A percentile compares a stretch with the other conserved stretches of the same genome.
phyloP scores from a whole-genome alignment of 208 protist species.

The Ichthyophonus hoferi region DNA sequence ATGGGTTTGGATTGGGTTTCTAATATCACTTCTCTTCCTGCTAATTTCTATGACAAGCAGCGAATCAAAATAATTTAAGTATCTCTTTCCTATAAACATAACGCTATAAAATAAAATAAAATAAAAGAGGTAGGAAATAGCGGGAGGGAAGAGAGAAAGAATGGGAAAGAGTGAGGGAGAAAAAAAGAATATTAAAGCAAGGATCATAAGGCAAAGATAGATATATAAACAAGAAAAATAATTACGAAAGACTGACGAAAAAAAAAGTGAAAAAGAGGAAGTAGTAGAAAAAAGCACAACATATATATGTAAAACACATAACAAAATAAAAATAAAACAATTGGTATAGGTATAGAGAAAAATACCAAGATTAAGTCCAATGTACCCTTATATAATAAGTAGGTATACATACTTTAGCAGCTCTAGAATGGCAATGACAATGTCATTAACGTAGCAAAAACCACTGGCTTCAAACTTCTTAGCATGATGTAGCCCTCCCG shows the following conservation, averaged over 20 bases:
- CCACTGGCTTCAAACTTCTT: constrained; percentile 81
- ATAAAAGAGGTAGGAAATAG: neutral
- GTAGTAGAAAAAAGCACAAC: neutral
- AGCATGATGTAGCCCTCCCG: constrained; percentile 79
- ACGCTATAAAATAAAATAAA: neutral
- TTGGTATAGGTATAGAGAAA: too few species aligned
- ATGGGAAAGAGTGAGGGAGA: neutral
- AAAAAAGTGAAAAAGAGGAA: neutral
- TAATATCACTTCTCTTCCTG: too few species aligned
- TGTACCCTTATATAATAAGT: too few species aligned
- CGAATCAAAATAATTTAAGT: too few species aligned
- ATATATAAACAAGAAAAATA: too few species aligned
- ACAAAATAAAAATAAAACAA: neutral
- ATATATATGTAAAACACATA: neutral
- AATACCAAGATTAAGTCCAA: too few species aligned
- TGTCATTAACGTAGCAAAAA: constrained; percentile 90
- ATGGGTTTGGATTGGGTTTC: too few species aligned
- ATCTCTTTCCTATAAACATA: too few species aligned
- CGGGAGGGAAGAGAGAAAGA: neutral
- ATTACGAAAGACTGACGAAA: too few species aligned
- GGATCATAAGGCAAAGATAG: too few species aligned
- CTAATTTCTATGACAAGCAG: too few species aligned
- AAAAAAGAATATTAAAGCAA: neutral
- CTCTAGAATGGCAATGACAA: constrained; percentile 72
- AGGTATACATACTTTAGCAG: neutral